These are phyloP conservation scores for Gnetum montanum DNA, from an alignment of 75 land plant genomes.

Conservation along the genomic window DNA sequence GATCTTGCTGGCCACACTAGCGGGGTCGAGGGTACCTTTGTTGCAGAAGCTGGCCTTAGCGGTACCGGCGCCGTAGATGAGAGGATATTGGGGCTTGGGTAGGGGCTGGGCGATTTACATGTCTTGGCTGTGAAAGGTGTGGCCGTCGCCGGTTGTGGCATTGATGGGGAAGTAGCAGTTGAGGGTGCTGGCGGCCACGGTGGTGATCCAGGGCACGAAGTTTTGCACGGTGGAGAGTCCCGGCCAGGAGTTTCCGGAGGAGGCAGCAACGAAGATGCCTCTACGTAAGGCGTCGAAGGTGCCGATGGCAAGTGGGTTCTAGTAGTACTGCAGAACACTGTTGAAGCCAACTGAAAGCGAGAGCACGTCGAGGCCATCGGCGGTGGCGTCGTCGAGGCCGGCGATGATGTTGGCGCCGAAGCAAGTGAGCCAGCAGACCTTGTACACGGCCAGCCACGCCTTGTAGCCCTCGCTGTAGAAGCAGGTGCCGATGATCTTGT, in stretches of 20 bases:
- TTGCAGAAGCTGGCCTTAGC: no score
- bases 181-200: slow-evolving; percentile 36
- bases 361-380: slow-evolving; percentile 50
- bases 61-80: slow-evolving; percentile 19
- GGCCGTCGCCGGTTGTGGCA: slow-evolving; percentile 43
- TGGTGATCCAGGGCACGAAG: slow-evolving; percentile 38
- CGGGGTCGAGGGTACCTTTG: slow-evolving; percentile 37
- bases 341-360: slow-evolving; percentile 33
- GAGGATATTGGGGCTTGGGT: no score
- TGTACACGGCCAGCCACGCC: slow-evolving; percentile 49
- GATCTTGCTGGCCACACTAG: slow-evolving; percentile 46
- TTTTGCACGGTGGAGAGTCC: slow-evolving; percentile 16
- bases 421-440: slow-evolving; percentile 44
- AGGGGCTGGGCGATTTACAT: slow-evolving; percentile 5
- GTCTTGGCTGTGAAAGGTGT: slow-evolving; percentile 15
- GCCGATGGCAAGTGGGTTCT: slow-evolving; percentile 32
- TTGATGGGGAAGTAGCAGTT: slow-evolving; percentile 63
- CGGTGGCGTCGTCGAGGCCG: slow-evolving; percentile 43
- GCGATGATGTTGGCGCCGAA: slow-evolving; percentile 40
- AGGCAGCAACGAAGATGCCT: slow-evolving; percentile 29
- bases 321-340: slow-evolving; percentile 16
- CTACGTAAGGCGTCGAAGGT: slow-evolving; percentile 31
- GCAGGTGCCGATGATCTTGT: slow-evolving; percentile 69
- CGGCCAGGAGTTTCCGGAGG: slow-evolving; percentile 34
- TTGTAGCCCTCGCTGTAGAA: slow-evolving; percentile 61